These are phyloP conservation scores for Agaricus subrufescens DNA, from an alignment of 768 basidiomycete species.

Conservation along the genomic window DNA sequence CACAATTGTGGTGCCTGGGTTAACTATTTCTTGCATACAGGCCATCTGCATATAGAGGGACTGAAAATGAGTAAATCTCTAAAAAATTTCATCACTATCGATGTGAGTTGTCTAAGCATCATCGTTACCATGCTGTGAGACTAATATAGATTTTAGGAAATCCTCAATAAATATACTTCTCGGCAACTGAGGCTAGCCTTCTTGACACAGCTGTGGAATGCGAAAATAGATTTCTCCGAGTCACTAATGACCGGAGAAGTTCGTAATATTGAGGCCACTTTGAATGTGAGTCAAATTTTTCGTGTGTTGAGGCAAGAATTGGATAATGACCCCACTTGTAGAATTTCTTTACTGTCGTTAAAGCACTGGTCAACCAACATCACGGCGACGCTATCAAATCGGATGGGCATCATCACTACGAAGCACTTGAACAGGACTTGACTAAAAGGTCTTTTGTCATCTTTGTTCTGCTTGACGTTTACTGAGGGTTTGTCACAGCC, in stretches of 20 bases:
- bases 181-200: constrained; percentile 91
- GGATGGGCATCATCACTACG: constrained; percentile 63
- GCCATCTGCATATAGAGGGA: constrained; percentile 97
- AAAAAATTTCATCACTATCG: constrained; percentile 98
- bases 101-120: constrained; percentile 42
- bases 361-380: constrained; percentile 66
- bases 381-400: constrained; percentile 41
- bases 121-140: not conserved
- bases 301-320: not conserved
- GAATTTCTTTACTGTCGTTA: constrained; percentile 93
- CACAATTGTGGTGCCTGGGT: constrained; percentile 93
- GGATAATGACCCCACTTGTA: constrained; percentile 25
- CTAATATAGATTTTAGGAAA: constrained; percentile 53
- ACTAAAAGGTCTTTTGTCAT: constrained; percentile 46
- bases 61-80: constrained; percentile 99
- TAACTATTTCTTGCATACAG: constrained; percentile 98
- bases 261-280: constrained; percentile 70
- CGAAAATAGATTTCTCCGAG: constrained; percentile 92
- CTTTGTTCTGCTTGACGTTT: not conserved
- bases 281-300: constrained; percentile 61
- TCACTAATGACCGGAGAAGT: constrained; percentile 88
- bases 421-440: constrained; percentile 64
- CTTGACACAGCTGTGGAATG: constrained; percentile 86
- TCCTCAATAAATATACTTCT: constrained; percentile 74
- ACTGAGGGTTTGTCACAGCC: constrained; percentile 35